phyloP scores from a whole-genome alignment of 2,329 filamentous ascomycete genomes.

The Dactylonectria macrodidyma region DNA sequence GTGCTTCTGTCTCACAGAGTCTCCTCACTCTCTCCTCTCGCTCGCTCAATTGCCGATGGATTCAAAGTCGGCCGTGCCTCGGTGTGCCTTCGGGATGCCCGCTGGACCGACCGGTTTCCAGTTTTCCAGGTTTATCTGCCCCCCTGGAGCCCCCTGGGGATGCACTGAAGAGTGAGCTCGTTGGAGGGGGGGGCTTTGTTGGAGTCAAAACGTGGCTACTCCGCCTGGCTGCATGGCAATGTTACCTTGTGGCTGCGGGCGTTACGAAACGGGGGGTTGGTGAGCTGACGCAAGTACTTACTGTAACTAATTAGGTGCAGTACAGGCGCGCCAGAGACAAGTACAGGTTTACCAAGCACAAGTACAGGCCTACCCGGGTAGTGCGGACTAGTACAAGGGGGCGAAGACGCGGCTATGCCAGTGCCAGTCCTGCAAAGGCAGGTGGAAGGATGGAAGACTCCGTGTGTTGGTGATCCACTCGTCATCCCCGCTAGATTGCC shows the following conservation, averaged over 20 bases:
- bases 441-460: slow-evolving; percentile 12
- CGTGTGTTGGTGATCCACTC: not conserved
- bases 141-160: not conserved
- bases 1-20: no score
- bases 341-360: no score
- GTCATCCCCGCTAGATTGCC: slow-evolving; percentile 4
- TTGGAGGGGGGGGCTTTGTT: not conserved
- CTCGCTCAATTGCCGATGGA: not conserved
- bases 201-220: not conserved
- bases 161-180: not conserved
- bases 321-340: no score
- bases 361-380: no score
- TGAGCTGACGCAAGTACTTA: not conserved
- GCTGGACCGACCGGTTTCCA: slow-evolving; percentile 13
- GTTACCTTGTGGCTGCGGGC: not conserved
- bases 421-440: slow-evolving; percentile 22
- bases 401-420: slow-evolving; percentile 2
- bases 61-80: slow-evolving; percentile 13
- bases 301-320: no score
- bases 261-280: not conserved
- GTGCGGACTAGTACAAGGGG: not conserved
- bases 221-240: slow-evolving; percentile 2
- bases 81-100: slow-evolving; percentile 20
- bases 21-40: no score
- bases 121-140: not conserved